phyloP scores from a whole-genome alignment of 306 rosid genomes.

The Cucumis hystrix region DNA sequence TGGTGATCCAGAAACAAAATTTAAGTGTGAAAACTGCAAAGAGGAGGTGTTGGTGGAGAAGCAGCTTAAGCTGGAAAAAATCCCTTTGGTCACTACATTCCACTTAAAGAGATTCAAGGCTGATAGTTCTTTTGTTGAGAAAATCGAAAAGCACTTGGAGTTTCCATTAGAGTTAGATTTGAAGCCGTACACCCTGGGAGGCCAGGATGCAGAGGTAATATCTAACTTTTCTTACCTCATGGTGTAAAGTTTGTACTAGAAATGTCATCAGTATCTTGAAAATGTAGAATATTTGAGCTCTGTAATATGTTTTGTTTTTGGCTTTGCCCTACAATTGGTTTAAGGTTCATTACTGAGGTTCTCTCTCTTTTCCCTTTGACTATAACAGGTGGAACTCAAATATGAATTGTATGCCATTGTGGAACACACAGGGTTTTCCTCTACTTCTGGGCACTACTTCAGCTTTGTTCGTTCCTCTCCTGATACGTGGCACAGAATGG shows the following conservation, averaged over 20 bases:
- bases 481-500: slow-evolving; percentile 63
- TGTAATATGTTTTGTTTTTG: neutral
- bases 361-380: neutral
- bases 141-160: slow-evolving; percentile 64
- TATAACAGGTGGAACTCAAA: slow-evolving; percentile 38
- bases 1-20: slow-evolving; percentile 34
- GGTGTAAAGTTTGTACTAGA: neutral
- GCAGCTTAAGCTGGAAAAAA: slow-evolving; percentile 50
- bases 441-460: slow-evolving; percentile 74
- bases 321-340: neutral
- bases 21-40: slow-evolving; percentile 61
- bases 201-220: slow-evolving; percentile 34
- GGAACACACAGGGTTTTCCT: slow-evolving; percentile 57
- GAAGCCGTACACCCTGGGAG: slow-evolving; percentile 37
- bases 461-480: slow-evolving; percentile 70
- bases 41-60: slow-evolving; percentile 63
- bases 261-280: neutral
- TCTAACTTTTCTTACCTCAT: neutral
- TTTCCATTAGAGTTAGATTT: slow-evolving; percentile 76
- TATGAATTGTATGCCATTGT: slow-evolving; percentile 79
- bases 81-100: slow-evolving; percentile 64
- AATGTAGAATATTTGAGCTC: neutral
- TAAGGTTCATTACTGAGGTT: neutral
- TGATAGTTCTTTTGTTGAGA: slow-evolving; percentile 42
- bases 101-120: slow-evolving; percentile 82